Evolutionary conservation across 140 eudicot species (phyloP).

Genomic region (Oenanthe javanica): DNA sequence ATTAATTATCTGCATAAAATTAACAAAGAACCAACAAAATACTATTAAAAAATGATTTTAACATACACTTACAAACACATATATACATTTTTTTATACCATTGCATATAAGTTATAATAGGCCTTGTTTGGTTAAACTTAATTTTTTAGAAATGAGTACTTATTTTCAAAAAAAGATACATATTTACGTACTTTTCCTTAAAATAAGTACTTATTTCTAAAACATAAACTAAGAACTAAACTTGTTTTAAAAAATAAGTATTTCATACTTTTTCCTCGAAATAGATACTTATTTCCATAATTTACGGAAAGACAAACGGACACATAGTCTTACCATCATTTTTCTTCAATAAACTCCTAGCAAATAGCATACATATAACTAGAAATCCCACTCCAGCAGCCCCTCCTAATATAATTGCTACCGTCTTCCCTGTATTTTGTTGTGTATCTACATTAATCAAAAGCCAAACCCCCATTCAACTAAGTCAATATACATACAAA

Average conservation of each 20-base stretch:
- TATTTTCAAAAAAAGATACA: too few species aligned
- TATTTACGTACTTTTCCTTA: too few species aligned
- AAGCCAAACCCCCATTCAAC: not conserved
- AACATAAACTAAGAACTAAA: too few species aligned
- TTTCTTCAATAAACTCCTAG: conserved; percentile 69
- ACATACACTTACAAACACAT: not conserved
- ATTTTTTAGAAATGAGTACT: too few species aligned
- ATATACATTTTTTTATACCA: not conserved
- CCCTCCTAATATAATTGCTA: conserved; percentile 93
- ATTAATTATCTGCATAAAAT: conserved; percentile 54
- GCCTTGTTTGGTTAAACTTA: too few species aligned
- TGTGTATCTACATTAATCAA: conserved; percentile 17
- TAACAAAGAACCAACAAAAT: not conserved
- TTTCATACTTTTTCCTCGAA: too few species aligned
- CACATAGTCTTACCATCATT: conserved; percentile 24
- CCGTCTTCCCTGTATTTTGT: conserved; percentile 80
- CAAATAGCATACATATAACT: conserved; percentile 59
- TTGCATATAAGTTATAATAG: not conserved
- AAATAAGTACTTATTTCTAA: too few species aligned
- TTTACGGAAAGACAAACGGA: too few species aligned
- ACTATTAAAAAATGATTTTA: not conserved
- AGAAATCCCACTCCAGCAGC: conserved; percentile 91
- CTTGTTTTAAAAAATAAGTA: too few species aligned
- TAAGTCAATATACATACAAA: not conserved
- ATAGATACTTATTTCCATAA: too few species aligned